A percentile compares a stretch with the other conserved stretches of the same genome.
phyloP scores from a whole-genome alignment of 2,329 filamentous ascomycete species.

The Microcera coccophila region DNA sequence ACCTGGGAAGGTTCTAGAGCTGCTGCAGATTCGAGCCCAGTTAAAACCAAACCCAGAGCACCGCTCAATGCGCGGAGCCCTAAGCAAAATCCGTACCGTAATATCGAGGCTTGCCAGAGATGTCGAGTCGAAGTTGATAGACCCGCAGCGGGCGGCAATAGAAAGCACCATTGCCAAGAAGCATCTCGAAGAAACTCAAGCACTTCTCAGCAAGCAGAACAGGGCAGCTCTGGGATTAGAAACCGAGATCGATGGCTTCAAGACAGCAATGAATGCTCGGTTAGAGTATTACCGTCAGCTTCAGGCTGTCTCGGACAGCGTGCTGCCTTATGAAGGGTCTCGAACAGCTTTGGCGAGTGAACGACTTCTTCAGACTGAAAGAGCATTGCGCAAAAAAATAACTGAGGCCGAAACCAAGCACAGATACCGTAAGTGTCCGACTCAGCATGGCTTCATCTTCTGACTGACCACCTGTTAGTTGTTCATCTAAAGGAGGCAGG shows the following conservation, averaged over 20 bases:
- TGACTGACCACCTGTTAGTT: conserved; percentile 35
- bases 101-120: conserved; percentile 48
- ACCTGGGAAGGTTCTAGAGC: conserved; percentile 56
- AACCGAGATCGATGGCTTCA: conserved; percentile 72
- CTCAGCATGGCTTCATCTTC: not conserved
- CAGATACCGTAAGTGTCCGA: conserved; percentile 57
- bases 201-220: conserved; percentile 47
- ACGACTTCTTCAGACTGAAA: conserved; percentile 29
- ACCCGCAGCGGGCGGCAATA: conserved; percentile 52
- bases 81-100: conserved; percentile 67
- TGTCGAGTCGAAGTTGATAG: conserved; percentile 19
- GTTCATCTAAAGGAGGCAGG: conserved; percentile 55
- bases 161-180: conserved; percentile 64
- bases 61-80: conserved; percentile 65
- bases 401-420: conserved; percentile 66
- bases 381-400: conserved; percentile 54
- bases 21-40: conserved; percentile 46
- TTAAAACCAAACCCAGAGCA: conserved; percentile 48
- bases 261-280: conserved; percentile 74
- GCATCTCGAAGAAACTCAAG: conserved; percentile 60
- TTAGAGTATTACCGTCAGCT: conserved; percentile 88
- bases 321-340: conserved; percentile 67
- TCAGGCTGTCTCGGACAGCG: conserved; percentile 85
- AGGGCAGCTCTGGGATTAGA: conserved; percentile 51
- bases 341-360: conserved; percentile 48